A percentile compares a stretch with the other conserved stretches of the same genome.
Evolutionary conservation across 768 basidiomycete species (phyloP).

Genomic region (Mrakia hoshinonis): DNA sequence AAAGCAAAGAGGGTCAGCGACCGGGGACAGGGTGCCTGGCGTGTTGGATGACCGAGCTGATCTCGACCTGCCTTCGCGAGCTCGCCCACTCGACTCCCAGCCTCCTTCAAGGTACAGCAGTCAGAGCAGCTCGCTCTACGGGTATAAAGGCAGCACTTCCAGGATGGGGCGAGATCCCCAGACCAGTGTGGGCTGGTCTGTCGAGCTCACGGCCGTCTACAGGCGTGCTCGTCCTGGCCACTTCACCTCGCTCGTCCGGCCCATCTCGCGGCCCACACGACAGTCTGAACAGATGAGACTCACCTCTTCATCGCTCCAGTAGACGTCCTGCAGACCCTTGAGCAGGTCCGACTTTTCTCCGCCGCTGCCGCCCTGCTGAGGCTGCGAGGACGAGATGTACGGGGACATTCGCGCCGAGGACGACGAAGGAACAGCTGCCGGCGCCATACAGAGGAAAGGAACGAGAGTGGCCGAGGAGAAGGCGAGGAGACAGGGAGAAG

Average conservation of each 20-base stretch:
- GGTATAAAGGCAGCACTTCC: neutral
- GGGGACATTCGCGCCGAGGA: neutral
- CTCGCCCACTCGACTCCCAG: neutral
- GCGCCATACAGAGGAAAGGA: neutral
- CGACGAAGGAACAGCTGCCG: neutral
- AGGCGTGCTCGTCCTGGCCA: neutral
- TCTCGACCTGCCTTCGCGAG: neutral
- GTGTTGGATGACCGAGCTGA: conserved; percentile 12
- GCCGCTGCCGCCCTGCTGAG: neutral
- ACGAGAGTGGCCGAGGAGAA: neutral
- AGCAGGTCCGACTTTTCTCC: conserved; percentile 35
- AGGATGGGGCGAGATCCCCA: no score
- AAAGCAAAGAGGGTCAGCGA: neutral
- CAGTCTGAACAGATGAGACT: conserved; percentile 18
- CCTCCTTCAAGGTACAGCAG: neutral
- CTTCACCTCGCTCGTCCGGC: neutral
- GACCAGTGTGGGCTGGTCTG: no score
- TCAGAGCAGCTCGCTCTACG: no score
- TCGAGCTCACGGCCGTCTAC: neutral
- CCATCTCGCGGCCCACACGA: neutral
- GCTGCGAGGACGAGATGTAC: neutral
- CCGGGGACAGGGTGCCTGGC: neutral
- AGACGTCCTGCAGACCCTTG: conserved; percentile 41
- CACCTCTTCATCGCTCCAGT: conserved; percentile 43
- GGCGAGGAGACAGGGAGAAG: conserved; percentile 9